Percentiles rank a stretch among this genome's conserved stretches.
Evolutionary conservation across 768 basidiomycete species (phyloP).

Genomic region (Xerocomellus intermedius): DNA sequence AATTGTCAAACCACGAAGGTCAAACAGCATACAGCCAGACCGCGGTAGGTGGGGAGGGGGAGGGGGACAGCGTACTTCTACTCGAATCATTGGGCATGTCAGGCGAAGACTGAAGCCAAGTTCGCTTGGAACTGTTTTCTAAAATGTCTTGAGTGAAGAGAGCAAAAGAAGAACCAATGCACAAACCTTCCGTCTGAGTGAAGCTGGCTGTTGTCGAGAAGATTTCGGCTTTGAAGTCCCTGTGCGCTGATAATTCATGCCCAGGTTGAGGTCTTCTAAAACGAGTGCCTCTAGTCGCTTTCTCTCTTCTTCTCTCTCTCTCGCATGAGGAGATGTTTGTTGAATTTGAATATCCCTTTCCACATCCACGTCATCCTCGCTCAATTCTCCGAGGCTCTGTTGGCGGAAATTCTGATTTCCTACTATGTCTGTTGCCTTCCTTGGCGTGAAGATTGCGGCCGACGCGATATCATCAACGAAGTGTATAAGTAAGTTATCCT

Average conservation of each 20-base stretch:
- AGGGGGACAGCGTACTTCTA: conserved; percentile 68
- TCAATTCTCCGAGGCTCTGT: conserved; percentile 2
- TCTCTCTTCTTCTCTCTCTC: conserved; percentile 39
- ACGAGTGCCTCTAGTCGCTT: conserved; percentile 47
- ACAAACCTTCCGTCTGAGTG: conserved; percentile 19
- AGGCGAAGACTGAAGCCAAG: conserved; percentile 33
- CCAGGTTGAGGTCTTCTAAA: conserved; percentile 58
- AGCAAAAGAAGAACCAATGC: neutral
- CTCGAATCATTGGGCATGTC: conserved; percentile 55
- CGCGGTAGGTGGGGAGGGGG: conserved; percentile 46
- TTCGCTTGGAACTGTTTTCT: conserved; percentile 10
- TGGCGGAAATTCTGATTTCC: neutral
- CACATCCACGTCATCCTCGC: conserved; percentile 13
- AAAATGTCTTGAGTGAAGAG: conserved; percentile 5
- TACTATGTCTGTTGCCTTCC: neutral
- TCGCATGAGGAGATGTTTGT: conserved; percentile 10
- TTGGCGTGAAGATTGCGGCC: conserved; percentile 12
- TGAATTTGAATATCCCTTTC: conserved; percentile 28
- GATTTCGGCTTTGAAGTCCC: conserved; percentile 5
- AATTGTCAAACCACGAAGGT: conserved; percentile 53
- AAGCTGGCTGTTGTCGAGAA: conserved; percentile 4
- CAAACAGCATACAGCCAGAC: conserved; percentile 68
- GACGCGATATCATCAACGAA: conserved; percentile 50
- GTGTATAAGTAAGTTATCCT: conserved; percentile 37
- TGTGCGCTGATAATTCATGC: conserved; percentile 41